phyloP scores from a whole-genome alignment of 257 asterid genomes.

The Petunia secreta region DNA sequence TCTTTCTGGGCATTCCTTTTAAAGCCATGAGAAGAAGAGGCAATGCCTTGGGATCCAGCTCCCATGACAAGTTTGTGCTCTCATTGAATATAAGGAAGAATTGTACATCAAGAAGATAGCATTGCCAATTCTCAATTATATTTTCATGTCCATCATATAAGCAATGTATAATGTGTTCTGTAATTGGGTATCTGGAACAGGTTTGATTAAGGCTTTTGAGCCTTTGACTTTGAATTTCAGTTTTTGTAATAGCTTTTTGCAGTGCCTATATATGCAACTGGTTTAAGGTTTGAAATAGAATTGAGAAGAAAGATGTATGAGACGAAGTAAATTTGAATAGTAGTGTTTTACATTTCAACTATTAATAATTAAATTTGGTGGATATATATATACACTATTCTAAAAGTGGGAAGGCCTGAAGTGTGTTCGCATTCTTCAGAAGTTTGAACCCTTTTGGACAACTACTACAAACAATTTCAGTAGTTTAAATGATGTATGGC shows the following conservation, averaged over 20 bases:
- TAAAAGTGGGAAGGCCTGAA: too few species aligned
- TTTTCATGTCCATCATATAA: constrained; percentile 6
- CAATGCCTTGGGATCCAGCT: constrained; percentile 20
- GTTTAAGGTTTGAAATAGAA: constrained; percentile 13
- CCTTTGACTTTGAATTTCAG: constrained; percentile 11
- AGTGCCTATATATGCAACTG: not conserved
- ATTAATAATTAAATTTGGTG: too few species aligned
- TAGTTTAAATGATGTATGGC: too few species aligned
- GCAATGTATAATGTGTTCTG: constrained; percentile 21
- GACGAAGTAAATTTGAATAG: too few species aligned
- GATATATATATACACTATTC: too few species aligned
- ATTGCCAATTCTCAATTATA: not conserved
- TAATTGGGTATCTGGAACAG: not conserved
- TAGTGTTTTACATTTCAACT: too few species aligned
- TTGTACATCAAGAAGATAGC: constrained; percentile 5
- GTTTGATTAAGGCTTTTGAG: not conserved
- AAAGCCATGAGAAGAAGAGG: not conserved
- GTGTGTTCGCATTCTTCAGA: too few species aligned
- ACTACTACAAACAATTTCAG: too few species aligned
- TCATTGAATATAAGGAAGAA: constrained; percentile 19
- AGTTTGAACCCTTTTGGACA: too few species aligned
- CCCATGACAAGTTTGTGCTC: not conserved
- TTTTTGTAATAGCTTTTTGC: constrained; percentile 10
- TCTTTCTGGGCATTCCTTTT: not conserved
- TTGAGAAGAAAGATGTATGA: too few species aligned